Base-by-base conservation (phyloP, 768 basidiomycete species). In the Boletellus emodensis region DNA sequence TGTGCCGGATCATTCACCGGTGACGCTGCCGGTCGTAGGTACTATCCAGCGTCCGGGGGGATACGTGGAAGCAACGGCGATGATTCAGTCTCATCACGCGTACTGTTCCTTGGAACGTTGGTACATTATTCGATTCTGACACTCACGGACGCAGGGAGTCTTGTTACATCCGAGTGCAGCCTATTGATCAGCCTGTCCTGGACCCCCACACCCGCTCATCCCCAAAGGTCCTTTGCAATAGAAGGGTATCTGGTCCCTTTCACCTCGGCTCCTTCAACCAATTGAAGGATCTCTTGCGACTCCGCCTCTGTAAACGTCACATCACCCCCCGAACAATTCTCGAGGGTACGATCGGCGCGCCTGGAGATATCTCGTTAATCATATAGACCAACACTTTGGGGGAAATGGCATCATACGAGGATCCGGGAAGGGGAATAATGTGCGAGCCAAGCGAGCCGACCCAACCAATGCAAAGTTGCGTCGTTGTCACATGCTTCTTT, bases 341-440 rank as follows among this genome's bases (percentile, higher is more conserved):
- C 75, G 26, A 72, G 53, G 17, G 78, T 74, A 30, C 77, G 70
- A 2, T 71, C 62, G 17, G 63, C 60, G 17, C 65, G 61, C 48
- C 66, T 72, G 44, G 13, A 11, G 30, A 30, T 12, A 37, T 20
- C n/a, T 14, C 12, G 48, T 59, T 30, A 57, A 45, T 22, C 20
- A 15, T 26, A 46, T 20, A 32, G 11, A n/a, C 14, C 17, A 26
- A 33, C 18, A 14, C 17, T 28, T 8, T 4, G 18, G 30, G 3
- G 18, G 13, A 13, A 3, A 22, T 8, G 4, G 28, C 42, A 4
- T 64, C 69, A 42, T 53, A 71, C 70, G 71, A 70, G 13, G 71
- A 73, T 18, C 78, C 77, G 10, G 76, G 77, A 28, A 79, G 68
- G 2, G 78, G 77, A 55, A 81, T 74, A 32, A 76, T 71, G 56